Evolutionary conservation across 75 land plant species (phyloP).

Genomic region (Azolla pinnata): DNA sequence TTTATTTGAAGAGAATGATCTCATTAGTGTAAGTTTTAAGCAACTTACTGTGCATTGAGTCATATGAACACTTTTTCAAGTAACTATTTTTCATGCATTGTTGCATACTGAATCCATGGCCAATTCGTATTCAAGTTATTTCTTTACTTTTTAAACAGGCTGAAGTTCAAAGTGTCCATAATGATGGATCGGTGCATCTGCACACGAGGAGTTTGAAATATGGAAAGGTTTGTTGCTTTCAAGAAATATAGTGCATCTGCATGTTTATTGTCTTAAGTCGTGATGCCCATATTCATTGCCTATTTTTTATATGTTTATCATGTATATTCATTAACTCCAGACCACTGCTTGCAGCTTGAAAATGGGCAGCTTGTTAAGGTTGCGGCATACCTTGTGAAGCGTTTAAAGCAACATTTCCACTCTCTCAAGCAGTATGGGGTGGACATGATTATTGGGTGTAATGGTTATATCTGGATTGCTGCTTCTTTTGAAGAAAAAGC

Average conservation of each 20-base stretch:
- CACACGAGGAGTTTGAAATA: conserved; percentile 95
- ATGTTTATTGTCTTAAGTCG: not conserved
- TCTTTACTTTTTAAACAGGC: conserved; percentile 39
- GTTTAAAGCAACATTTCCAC: conserved; percentile 89
- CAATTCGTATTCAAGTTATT: not conserved
- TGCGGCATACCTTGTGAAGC: conserved; percentile 70
- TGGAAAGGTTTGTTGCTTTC: conserved; percentile 59
- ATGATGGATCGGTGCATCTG: conserved; percentile 86
- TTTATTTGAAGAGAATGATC: conserved; percentile 80
- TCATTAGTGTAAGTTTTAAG: conserved; percentile 73
- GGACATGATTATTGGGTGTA: conserved; percentile 82
- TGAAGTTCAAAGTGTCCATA: conserved; percentile 88
- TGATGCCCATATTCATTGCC: not conserved
- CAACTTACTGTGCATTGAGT: too few relatives aligned
- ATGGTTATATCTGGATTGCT: conserved; percentile 89
- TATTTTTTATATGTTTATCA: too few relatives aligned
- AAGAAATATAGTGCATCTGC: not conserved
- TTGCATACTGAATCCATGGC: not conserved
- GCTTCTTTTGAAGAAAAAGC: conserved; percentile 27
- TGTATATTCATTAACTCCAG: not conserved
- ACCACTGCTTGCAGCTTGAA: conserved; percentile 51
- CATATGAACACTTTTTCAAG: too few relatives aligned
- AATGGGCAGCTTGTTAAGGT: conserved; percentile 73
- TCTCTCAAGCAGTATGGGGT: conserved; percentile 61
- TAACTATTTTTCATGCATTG: not conserved